Evolutionary conservation across 2,329 filamentous ascomycete genomes (phyloP).

Genomic region (Xylariomycetidae sp.): DNA sequence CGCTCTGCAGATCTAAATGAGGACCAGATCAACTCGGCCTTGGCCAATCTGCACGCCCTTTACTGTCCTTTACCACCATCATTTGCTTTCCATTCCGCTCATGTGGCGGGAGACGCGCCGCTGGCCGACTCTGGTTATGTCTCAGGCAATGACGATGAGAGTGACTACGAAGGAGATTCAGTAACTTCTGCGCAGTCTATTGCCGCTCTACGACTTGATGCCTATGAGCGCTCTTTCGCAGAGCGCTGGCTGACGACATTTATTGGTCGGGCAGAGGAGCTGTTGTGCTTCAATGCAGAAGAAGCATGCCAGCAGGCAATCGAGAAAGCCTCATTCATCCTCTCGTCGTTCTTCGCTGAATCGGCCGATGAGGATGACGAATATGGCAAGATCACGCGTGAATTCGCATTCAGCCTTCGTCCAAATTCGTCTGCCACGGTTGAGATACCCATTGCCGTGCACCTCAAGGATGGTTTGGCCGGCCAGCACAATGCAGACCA

Average conservation of each 20-base stretch:
- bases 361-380: constrained; percentile 22
- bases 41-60: constrained; percentile 31
- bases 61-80: constrained; percentile 33
- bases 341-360: constrained; percentile 34
- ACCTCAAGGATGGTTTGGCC: constrained; percentile 40
- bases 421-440: background rate
- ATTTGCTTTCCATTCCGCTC: constrained; percentile 17
- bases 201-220: constrained; percentile 36
- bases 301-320: constrained; percentile 34
- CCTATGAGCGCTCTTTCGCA: constrained; percentile 38
- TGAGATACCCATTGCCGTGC: constrained; percentile 29
- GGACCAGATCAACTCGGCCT: constrained; percentile 23
- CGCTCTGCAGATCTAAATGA: constrained; percentile 27
- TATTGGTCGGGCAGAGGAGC: constrained; percentile 35
- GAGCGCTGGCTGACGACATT: constrained; percentile 44
- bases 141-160: constrained; percentile 19
- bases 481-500: constrained; percentile 36
- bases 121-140: constrained; percentile 27
- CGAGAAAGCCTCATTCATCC: constrained; percentile 40
- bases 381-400: constrained; percentile 33
- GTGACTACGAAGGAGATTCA: constrained; percentile 13
- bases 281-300: constrained; percentile 29
- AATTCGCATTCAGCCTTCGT: constrained; percentile 27
- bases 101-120: constrained; percentile 8
- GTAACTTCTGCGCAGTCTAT: constrained; percentile 21